Base-by-base conservation (phyloP, 345 rosid genomes). In the Pelargonium nanum region DNA sequence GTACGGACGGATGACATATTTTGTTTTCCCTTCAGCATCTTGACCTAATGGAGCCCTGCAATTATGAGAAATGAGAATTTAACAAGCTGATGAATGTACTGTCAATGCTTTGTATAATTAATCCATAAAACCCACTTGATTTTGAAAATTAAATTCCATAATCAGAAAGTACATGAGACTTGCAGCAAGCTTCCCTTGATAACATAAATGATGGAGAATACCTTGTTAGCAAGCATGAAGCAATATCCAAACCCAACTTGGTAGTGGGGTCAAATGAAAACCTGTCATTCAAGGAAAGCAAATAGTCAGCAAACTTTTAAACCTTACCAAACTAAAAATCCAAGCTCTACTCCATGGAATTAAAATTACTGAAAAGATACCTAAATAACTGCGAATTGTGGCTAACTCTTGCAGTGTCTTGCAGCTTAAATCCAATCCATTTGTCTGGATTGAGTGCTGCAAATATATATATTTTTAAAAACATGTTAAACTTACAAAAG, bases 1-100 rank as follows among this genome's bases (percentile, higher is more conserved):
- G 84, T 78, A 91, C 98, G 96, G 98, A 66, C 95, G 84, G 24
- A 85, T 73, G 61, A 85, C 96, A 75, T 88, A 91, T 82, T 88
- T 86, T 45, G 87, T 70, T 80, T 86, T 86, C 51, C 98, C 98
- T 75, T 91, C 98, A 61, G 76, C 76, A 77, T 80, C 82, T 59
- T 75, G 79, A 32, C 83, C 96, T 70, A 78, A 24, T 64, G 92
- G 95, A 80, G 95, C 96, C 83, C 98, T 91, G 78, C 72, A 73
- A 30, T 74, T 24, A 68, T 23, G 53, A 57, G 50, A 51, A 26
- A 30, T 12, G 20, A 62, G 62, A 32, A 67, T 24, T 23, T 16
- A 55, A 61, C 24, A 60, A 67, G 56, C 9, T n/a, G 55, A 61
- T 21, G 63, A 23, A 59, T 21, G 15, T 4, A 45, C 26, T 20